Evolutionary conservation across 2,329 filamentous ascomycete species (phyloP).

Genomic region (Aspergillus sp.): DNA sequence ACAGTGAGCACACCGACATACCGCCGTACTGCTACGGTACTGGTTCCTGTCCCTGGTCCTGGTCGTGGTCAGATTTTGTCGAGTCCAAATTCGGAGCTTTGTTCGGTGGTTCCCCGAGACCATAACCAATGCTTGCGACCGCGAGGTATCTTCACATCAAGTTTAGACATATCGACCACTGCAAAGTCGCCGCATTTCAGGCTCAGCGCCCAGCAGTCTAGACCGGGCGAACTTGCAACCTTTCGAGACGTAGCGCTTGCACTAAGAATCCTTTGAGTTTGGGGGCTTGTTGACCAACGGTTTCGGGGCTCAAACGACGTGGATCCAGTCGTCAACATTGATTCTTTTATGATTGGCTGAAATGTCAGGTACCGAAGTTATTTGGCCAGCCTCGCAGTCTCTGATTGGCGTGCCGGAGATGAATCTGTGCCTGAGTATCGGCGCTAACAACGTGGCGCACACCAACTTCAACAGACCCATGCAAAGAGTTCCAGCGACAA

Average conservation of each 20-base stretch:
- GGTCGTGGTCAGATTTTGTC: not conserved
- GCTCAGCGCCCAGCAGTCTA: conserved; percentile 4
- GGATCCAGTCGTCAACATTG: not conserved
- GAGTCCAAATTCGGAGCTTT: not conserved
- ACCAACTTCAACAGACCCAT: not conserved
- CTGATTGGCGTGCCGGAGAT: not conserved
- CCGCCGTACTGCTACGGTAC: not conserved
- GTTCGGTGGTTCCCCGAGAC: not conserved
- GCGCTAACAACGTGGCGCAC: conserved; percentile 4
- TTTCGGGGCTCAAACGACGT: conserved; percentile 3
- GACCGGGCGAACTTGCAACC: not conserved
- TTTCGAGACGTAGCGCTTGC: not conserved
- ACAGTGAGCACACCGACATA: not conserved
- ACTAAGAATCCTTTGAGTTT: not conserved
- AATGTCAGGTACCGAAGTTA: conserved; percentile 1
- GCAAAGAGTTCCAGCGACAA: not conserved
- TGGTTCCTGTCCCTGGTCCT: too few relatives aligned
- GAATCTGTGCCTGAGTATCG: conserved; percentile 4
- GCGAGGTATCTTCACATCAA: not conserved
- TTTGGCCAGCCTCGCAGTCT: not conserved
- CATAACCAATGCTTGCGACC: too few relatives aligned
- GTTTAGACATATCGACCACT: not conserved
- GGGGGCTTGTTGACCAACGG: not conserved
- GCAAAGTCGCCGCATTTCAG: not conserved
- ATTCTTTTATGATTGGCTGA: not conserved